Conservation (phyloP, 2,329 filamentous ascomycete genomes). For the Karstenula rhodostoma region DNA sequence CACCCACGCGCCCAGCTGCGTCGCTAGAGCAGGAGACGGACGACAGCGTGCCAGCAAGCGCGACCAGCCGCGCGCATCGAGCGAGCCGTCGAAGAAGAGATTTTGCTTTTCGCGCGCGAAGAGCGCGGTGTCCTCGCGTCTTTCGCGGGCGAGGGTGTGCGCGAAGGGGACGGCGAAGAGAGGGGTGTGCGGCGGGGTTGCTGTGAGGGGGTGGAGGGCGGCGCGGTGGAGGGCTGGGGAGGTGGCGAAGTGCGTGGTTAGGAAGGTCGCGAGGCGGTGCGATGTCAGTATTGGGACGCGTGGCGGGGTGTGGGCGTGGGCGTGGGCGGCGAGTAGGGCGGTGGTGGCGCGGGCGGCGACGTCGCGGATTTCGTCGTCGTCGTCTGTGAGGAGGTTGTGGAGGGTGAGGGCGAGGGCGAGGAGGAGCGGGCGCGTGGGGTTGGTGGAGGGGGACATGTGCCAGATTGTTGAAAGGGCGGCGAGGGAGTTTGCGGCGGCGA, state of each 20-base stretch:
- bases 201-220: conserved; percentile 51
- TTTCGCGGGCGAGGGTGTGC: conserved; percentile 38
- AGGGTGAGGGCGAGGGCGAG: conserved; percentile 56
- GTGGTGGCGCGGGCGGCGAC: conserved; percentile 63
- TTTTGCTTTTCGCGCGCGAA: conserved; percentile 95
- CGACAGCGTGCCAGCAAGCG: conserved; percentile 54
- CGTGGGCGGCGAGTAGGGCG: conserved; percentile 44
- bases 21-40: conserved; percentile 34
- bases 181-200: conserved; percentile 21
- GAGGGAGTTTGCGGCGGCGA: conserved; percentile 66
- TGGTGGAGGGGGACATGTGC: conserved; percentile 22
- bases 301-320: conserved; percentile 35
- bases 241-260: conserved; percentile 43
- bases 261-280: conserved; percentile 46
- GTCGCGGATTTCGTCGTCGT: conserved; percentile 87
- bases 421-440: conserved; percentile 21
- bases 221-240: conserved; percentile 46
- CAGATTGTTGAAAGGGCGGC: conserved; percentile 49
- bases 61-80: conserved; percentile 76
- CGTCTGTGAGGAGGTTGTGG: conserved; percentile 68
- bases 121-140: conserved; percentile 68
- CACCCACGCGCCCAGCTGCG: conserved; percentile 56
- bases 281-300: conserved; percentile 61
- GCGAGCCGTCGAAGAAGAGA: conserved; percentile 84
- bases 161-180: conserved; percentile 24